Conservation (phyloP, 129 eudicot genomes). For the Flaveria linearis region DNA sequence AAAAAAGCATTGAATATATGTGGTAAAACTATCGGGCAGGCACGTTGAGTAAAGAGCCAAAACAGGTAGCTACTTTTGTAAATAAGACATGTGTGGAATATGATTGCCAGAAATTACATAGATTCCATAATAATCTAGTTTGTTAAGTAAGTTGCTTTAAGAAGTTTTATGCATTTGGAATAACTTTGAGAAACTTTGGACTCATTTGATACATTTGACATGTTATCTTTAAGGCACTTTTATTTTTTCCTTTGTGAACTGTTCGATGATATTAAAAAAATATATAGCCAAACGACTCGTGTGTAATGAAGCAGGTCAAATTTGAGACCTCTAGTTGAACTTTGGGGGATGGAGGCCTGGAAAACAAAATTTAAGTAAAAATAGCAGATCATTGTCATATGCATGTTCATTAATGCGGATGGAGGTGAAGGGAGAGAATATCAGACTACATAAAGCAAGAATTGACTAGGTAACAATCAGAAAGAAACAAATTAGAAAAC, state of each 20-base stretch:
- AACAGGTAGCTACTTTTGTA: not conserved
- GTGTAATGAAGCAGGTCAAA: not conserved
- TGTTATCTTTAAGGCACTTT: not conserved
- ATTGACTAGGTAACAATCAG: slow-evolving; percentile 5
- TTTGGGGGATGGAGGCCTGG: slow-evolving; percentile 1
- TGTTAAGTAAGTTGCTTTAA: not conserved
- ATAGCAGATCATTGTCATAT: not conserved
- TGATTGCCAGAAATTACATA: not conserved
- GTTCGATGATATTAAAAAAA: not conserved
- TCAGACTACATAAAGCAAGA: not conserved
- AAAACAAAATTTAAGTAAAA: not conserved
- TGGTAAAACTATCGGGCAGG: not conserved
- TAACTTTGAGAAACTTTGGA: not conserved
- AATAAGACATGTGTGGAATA: not conserved
- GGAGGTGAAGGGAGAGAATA: not conserved
- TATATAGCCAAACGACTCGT: not conserved
- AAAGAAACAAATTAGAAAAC: not conserved
- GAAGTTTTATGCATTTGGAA: not conserved
- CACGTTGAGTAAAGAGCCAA: not conserved
- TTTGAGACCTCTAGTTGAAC: not conserved
- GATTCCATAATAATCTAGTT: not conserved
- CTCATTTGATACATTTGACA: not conserved
- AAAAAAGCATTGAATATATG: not conserved
- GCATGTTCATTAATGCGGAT: not conserved
- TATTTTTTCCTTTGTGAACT: not conserved